phyloP scores from a whole-genome alignment of 768 basidiomycete species.

The Dioszegia crocea region DNA sequence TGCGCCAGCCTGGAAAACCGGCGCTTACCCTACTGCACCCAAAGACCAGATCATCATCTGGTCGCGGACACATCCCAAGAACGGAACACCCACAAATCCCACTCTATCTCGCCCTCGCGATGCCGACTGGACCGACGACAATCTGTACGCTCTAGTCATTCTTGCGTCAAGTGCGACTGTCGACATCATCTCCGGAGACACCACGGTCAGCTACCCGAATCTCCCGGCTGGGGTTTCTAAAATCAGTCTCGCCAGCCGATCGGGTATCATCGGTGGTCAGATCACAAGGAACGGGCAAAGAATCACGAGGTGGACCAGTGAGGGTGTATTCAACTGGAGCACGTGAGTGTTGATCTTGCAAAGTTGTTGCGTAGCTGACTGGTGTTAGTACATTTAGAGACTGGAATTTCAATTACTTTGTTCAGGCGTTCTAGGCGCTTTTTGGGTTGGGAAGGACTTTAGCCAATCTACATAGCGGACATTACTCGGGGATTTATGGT shows the following conservation, averaged over 20 bases:
- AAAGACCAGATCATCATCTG: conserved; percentile 41
- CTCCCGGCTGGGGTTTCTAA: conserved; percentile 34
- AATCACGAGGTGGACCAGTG: conserved; percentile 29
- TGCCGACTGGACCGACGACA: conserved; percentile 38
- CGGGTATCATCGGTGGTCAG: conserved; percentile 33
- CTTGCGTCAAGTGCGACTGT: conserved; percentile 29
- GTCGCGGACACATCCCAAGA: conserved; percentile 46
- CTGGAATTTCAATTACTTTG: conserved; percentile 48
- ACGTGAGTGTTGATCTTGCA: conserved; percentile 21
- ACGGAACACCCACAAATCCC: conserved; percentile 32
- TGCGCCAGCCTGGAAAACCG: conserved; percentile 48
- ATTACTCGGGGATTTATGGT: no score
- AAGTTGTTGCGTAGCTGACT: no score
- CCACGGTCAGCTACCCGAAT: conserved; percentile 11
- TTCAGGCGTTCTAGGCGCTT: conserved; percentile 3
- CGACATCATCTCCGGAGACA: conserved; percentile 25
- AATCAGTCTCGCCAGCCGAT: conserved; percentile 26
- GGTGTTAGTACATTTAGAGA: conserved; percentile 30
- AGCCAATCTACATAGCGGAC: no score
- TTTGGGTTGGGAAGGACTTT: neutral
- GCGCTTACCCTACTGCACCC: conserved; percentile 38
- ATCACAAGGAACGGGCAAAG: conserved; percentile 24
- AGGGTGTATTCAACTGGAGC: conserved; percentile 29
- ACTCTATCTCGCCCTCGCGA: conserved; percentile 27
- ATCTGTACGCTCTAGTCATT: conserved; percentile 41